These are phyloP conservation scores for Ascodesmis nigricans DNA, from an alignment of 495 filamentous ascomycete species.

Conservation along the genomic window DNA sequence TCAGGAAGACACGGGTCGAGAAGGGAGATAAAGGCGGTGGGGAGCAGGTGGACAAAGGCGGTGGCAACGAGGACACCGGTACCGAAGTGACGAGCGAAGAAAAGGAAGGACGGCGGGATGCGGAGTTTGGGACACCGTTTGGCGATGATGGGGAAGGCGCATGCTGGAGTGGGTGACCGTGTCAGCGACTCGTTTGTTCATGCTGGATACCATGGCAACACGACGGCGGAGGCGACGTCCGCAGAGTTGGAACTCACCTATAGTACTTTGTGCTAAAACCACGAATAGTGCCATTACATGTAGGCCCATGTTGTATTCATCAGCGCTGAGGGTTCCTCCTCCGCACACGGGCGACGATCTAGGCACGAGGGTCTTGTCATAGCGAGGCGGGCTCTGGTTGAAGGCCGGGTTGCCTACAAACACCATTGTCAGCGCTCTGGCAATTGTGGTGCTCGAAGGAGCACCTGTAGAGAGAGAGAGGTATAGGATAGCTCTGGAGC, in stretches of 20 bases:
- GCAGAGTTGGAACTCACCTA: conserved; percentile 30
- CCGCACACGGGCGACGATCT: conserved; percentile 17
- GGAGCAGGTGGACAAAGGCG: conserved; percentile 71
- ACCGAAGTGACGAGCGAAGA: conserved; percentile 46
- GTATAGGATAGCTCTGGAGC: not conserved
- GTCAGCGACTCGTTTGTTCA: no score
- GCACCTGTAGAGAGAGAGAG: not conserved
- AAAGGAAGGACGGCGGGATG: conserved; percentile 32
- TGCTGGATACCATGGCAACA: no score
- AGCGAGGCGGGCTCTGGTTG: conserved; percentile 15
- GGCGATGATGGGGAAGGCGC: conserved; percentile 36
- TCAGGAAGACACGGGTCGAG: conserved; percentile 59
- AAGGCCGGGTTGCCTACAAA: conserved; percentile 15
- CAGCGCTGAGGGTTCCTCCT: conserved; percentile 8
- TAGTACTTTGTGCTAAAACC: conserved; percentile 47
- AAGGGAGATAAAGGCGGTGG: conserved; percentile 59
- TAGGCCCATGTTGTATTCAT: conserved; percentile 23
- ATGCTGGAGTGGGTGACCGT: no score
- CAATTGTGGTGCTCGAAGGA: not conserved
- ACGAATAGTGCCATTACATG: conserved; percentile 62
- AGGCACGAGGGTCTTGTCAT: conserved; percentile 17
- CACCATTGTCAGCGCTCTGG: not conserved
- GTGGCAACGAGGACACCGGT: conserved; percentile 73
- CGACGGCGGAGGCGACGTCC: no score
- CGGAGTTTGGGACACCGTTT: conserved; percentile 25